Evolutionary conservation across 1,284 basidiomycete genomes (phyloP).

Genomic region (Cutaneotrichosporon dermatis): DNA sequence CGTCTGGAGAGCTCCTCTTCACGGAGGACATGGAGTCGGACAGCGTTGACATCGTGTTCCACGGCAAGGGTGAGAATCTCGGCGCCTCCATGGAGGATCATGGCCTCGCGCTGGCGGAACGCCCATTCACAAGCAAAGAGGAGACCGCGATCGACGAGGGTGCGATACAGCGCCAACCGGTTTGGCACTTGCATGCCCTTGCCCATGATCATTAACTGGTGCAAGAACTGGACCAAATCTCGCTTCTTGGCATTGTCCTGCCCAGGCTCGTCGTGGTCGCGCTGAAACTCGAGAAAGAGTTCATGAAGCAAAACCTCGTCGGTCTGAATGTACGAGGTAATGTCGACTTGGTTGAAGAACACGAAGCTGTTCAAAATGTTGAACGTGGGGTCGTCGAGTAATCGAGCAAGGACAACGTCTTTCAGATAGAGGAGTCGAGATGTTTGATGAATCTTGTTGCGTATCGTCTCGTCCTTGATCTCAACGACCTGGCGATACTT

Average conservation of each 20-base stretch:
- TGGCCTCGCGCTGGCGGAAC: slow-evolving; percentile 54
- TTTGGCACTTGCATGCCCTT: slow-evolving; percentile 90
- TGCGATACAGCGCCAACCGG: slow-evolving; percentile 81
- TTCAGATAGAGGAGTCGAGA: slow-evolving; percentile 96
- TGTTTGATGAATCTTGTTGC: slow-evolving; percentile 89
- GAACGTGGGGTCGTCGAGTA: slow-evolving; percentile 93
- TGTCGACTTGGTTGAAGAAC: slow-evolving; percentile 99
- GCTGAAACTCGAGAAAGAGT: slow-evolving; percentile 71
- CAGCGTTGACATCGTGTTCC: slow-evolving; percentile 86
- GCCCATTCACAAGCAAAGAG: slow-evolving; percentile 91
- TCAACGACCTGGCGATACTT: slow-evolving; percentile 82
- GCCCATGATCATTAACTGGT: slow-evolving; percentile 90
- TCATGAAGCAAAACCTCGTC: slow-evolving; percentile 72
- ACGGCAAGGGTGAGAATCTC: slow-evolving; percentile 82
- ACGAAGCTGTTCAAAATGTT: slow-evolving; percentile 95
- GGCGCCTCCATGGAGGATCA: slow-evolving; percentile 73
- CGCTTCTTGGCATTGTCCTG: slow-evolving; percentile 24
- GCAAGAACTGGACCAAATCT: slow-evolving; percentile 80
- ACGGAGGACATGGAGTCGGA: slow-evolving; percentile 75
- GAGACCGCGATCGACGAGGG: slow-evolving; percentile 81
- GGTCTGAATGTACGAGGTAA: slow-evolving; percentile 81
- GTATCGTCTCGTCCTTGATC: slow-evolving; percentile 67
- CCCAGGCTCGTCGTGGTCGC: slow-evolving; percentile 48
- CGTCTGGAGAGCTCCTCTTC: slow-evolving; percentile 59
- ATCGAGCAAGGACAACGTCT: slow-evolving; percentile 91